Base-by-base conservation (phyloP, 768 basidiomycete genomes). In the Leccinellum albellum region DNA sequence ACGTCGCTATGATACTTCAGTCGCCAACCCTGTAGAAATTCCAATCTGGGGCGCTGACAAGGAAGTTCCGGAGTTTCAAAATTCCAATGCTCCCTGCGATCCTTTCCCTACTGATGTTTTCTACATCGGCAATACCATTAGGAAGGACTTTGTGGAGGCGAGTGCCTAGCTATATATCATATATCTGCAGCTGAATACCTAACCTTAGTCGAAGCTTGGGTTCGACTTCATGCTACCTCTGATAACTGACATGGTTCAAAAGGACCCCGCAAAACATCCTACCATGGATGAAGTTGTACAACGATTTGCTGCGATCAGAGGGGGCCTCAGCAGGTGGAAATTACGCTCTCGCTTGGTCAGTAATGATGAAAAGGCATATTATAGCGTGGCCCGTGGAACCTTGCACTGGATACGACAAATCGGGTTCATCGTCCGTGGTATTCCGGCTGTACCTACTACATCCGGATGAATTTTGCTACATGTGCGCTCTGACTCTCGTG, bases 221-320 rank as follows among this genome's bases (percentile, higher is more conserved):
- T 53, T 75, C 13, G 61, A 66, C 1, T 77, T 78, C 42, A 64
- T 79, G 65, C 29, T 51, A 32, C 65, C 68, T 1, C 61, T 78
- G 4, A 57, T 78, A 12, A 48, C 59, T 0, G 75, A 73, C 9
- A 79, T 81, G 79, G 63, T 71, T 1, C 69, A 73, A 10, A 57
- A 64, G 3, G 73, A 78, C 31, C 76, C 76, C 0, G 23, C 56
- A 0, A 67, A 73, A 50, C 69, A 77, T n/a, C 76, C 76, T 0
- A 74, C 63, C 0, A 77, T 77, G 51, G 66, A 74, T 8, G 46
- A 73, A 44, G 75, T 75, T 14, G 68, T 49, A 9, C 17, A 12
- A 24, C 23, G 46, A 28, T 47, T 47, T n/a, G 0, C 44, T 49
- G 28, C 40, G 8, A 2, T 50, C 47, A 7, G 2, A 6, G 50